Base-by-base conservation (phyloP, 441 rosid genomes). In the Corymbia calophylla region DNA sequence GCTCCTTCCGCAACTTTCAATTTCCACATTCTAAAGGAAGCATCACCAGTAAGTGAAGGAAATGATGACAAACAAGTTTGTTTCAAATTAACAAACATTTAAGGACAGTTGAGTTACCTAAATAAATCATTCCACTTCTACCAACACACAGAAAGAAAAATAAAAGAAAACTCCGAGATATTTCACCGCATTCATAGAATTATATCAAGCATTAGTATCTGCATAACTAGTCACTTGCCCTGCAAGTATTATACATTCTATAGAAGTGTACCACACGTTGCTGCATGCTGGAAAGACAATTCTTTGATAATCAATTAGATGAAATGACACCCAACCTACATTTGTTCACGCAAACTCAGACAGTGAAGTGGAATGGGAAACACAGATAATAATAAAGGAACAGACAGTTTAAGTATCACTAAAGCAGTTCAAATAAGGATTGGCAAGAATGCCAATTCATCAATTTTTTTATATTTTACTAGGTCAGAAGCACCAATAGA, bases 1-100 rank as follows among this genome's bases (percentile, higher is more conserved):
- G 93, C 95, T 89, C 97, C 98, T 87, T 96, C 97, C 4, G 97
- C 97, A 87, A 96, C 92, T 93, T 94, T 97, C 89, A 97, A 27
- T 80, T 80, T 80, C 85, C 85, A 80, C 85, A 80, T 80, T 48
- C 85, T 80, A 44, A 44, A 80, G 53, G 85, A 80, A 47, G 85
- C 53, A 44, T 80, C 10, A 29, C 53, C 53, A 80, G 11, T 80
- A 80, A 80, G 85, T 44, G 53, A 80, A 80, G 85, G 19, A 48
- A 53, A 44, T 44, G 31, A 25, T 48, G 51, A 80, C 85, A 77
- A 44, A 13, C 53, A 77, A 53, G 6, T 12, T 44, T 23, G 29
- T 77, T 47, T 77, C n/a, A 23, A 77, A 44, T 44, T 80, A 18
- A 44, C 53, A 25, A 80, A 80, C n/a, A 80, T 80, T 14, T 80